These are phyloP conservation scores for Apiospora arundinis DNA, from an alignment of 2,329 filamentous ascomycete species.

Conservation along the genomic window DNA sequence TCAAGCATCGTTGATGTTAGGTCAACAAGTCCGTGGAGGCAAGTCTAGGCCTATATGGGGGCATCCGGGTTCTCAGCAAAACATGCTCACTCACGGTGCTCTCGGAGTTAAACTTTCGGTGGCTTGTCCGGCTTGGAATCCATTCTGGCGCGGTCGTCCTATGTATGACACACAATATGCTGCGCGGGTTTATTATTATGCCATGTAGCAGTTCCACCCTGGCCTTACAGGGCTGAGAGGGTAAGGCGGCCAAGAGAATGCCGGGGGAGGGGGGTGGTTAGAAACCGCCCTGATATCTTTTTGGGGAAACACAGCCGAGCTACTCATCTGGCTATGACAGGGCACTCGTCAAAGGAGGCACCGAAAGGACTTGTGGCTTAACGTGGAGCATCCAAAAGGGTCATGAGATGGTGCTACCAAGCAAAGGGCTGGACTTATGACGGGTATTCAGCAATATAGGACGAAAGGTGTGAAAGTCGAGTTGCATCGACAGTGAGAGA, in stretches of 20 bases:
- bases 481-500: not conserved
- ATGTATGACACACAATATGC: not conserved
- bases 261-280: not conserved
- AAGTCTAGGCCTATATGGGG: not conserved
- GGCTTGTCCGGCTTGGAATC: not conserved
- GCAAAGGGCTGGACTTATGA: not conserved
- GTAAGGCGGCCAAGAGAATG: not conserved
- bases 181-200: not conserved
- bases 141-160: not conserved
- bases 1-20: not conserved
- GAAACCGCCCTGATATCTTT: not conserved
- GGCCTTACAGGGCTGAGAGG: not conserved
- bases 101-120: not conserved
- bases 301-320: not conserved
- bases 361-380: not conserved
- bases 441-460: not conserved
- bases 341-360: not conserved
- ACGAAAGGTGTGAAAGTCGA: not conserved
- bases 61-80: constrained; percentile 1
- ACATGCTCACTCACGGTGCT: not conserved
- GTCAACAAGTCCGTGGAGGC: not conserved
- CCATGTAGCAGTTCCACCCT: not conserved
- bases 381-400: not conserved
- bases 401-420: not conserved
- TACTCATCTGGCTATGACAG: not conserved